These are phyloP conservation scores for Chondrus crispus DNA, from an alignment of 23 red algal species.

Conservation along the genomic window DNA sequence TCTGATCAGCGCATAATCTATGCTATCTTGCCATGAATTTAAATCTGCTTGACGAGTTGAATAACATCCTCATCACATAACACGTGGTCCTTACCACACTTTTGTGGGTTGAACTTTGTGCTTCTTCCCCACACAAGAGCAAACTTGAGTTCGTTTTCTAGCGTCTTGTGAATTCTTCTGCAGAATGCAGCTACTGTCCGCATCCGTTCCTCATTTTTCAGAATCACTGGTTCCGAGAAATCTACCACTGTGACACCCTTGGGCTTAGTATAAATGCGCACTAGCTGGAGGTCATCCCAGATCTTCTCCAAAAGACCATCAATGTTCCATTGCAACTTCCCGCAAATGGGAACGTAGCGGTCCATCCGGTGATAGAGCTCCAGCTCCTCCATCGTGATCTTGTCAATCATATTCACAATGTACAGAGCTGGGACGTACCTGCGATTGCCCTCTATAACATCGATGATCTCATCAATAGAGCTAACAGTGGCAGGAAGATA, in stretches of 20 bases:
- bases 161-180: conserved; percentile 84
- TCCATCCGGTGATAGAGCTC: conserved; percentile 89
- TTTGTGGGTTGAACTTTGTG: conserved; percentile 95
- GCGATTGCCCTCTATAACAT: conserved; percentile 96
- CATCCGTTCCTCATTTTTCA: conserved; percentile 70
- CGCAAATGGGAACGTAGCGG: conserved; percentile 83
- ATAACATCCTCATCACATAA: conserved; percentile 93
- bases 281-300: conserved; percentile 81
- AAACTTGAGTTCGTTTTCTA: conserved; percentile 86
- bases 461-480: conserved; percentile 95
- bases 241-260: conserved; percentile 79
- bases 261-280: conserved; percentile 99
- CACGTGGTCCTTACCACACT: conserved; percentile 93
- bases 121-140: conserved; percentile 89
- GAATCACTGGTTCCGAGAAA: conserved; percentile 88
- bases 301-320: conserved; percentile 90
- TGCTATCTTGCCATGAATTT: not conserved
- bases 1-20: conserved; percentile 19
- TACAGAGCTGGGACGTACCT: conserved; percentile 89
- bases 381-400: conserved; percentile 92
- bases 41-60: conserved; percentile 86
- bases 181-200: conserved; percentile 89
- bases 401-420: conserved; percentile 96
- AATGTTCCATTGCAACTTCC: conserved; percentile 86
- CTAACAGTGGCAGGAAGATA: not conserved